phyloP scores from a whole-genome alignment of 495 filamentous ascomycete species.

The Aspergillus avenaceus region DNA sequence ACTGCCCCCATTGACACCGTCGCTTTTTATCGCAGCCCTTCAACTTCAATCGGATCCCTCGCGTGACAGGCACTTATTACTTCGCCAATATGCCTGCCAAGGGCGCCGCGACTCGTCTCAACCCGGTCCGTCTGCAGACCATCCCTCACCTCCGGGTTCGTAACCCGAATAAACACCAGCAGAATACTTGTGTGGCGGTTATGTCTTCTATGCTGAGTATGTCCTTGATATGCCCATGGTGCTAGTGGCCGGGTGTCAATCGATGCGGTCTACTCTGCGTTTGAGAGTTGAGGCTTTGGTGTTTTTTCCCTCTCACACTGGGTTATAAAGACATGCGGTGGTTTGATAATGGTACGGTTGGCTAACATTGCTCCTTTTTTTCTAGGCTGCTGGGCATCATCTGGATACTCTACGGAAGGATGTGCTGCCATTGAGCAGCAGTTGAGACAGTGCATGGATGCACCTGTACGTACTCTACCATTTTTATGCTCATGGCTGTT shows the following conservation, averaged over 20 bases:
- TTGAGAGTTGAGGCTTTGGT: too few species aligned
- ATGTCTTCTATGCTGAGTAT: conserved; percentile 91
- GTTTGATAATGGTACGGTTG: not conserved
- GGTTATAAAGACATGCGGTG: too few species aligned
- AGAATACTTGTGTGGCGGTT: conserved; percentile 74
- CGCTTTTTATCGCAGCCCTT: not conserved
- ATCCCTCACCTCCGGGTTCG: conserved; percentile 79
- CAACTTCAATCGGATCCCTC: not conserved
- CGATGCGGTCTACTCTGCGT: too few species aligned
- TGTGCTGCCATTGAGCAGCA: conserved; percentile 79
- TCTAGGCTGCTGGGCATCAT: conserved; percentile 91
- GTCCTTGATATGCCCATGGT: conserved; percentile 22
- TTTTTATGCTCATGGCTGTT: not conserved
- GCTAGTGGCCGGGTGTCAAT: too few species aligned
- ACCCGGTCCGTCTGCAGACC: conserved; percentile 79
- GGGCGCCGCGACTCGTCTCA: conserved; percentile 41
- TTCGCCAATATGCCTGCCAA: conserved; percentile 48
- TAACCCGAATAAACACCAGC: conserved; percentile 68
- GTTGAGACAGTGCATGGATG: conserved; percentile 91
- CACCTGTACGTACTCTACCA: conserved; percentile 48
- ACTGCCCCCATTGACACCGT: not conserved
- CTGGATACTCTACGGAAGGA: conserved; percentile 66
- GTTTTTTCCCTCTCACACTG: too few species aligned
- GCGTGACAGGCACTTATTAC: conserved; percentile 17
- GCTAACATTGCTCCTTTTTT: conserved; percentile 6